A percentile compares a stretch with the other conserved stretches of the same genome.
Conservation (phyloP, 306 rosid species). For the Dryas drummondii region DNA sequence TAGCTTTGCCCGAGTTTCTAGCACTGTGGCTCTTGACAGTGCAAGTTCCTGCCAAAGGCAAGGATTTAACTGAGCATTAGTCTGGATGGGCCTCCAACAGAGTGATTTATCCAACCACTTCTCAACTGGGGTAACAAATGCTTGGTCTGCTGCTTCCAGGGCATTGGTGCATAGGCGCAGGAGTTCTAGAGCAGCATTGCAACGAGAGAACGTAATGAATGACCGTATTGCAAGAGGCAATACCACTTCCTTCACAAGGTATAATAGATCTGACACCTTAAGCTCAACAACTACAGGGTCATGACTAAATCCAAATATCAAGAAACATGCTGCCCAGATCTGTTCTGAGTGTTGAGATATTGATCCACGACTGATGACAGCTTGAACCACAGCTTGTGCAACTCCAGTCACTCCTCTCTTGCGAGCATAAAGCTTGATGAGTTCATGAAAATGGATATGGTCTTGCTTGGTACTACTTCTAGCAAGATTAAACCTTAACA, state of each 20-base stretch:
- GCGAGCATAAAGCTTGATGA: conserved; percentile 60
- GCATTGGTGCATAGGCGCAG: conserved; percentile 72
- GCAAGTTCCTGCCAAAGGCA: conserved; percentile 90
- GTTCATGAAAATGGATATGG: conserved; percentile 55
- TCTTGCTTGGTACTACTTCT: conserved; percentile 58
- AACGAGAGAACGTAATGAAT: conserved; percentile 75
- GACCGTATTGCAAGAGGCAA: conserved; percentile 76
- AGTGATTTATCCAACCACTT: conserved; percentile 78
- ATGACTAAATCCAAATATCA: conserved; percentile 71
- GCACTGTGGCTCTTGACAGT: conserved; percentile 69
- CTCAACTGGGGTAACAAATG: conserved; percentile 73
- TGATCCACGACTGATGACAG: conserved; percentile 55
- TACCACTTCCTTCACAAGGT: conserved; percentile 57
- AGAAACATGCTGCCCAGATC: conserved; percentile 83
- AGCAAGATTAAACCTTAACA: conserved; percentile 73
- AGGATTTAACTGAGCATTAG: conserved; percentile 80
- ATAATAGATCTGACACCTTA: conserved; percentile 62
- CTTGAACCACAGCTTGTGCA: conserved; percentile 76
- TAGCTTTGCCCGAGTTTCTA: conserved; percentile 82
- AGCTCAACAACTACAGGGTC: conserved; percentile 72
- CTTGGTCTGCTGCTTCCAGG: conserved; percentile 87
- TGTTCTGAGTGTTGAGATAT: conserved; percentile 58
- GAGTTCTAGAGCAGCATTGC: conserved; percentile 75
- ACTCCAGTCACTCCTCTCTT: conserved; percentile 56
- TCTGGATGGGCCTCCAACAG: conserved; percentile 77